Conservation (phyloP, 1,139 yeast species). For the Candida tropicalis region DNA sequence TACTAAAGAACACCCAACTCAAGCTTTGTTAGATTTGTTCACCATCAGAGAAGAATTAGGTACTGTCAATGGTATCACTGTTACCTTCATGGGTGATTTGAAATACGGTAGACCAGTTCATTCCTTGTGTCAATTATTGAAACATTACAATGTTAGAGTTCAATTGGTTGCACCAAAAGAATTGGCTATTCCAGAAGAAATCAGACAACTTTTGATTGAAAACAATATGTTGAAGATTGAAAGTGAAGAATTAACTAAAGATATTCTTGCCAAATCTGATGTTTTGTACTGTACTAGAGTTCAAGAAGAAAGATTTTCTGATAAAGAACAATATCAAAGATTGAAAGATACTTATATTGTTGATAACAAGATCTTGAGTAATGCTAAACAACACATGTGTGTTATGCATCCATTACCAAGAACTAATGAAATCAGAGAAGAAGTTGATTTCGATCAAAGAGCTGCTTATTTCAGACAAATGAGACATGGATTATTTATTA, state of each 20-base stretch:
- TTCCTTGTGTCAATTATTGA: slow-evolving; percentile 87
- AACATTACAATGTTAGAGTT: slow-evolving; percentile 90
- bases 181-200: slow-evolving; percentile 75
- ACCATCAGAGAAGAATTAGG: slow-evolving; percentile 99
- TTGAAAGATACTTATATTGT: slow-evolving; percentile 91
- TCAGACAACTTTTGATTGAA: slow-evolving; percentile 64
- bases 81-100: slow-evolving; percentile 98
- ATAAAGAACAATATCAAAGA: slow-evolving; percentile 75
- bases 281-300: slow-evolving; percentile 97
- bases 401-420: slow-evolving; percentile 99
- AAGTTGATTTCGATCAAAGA: slow-evolving; percentile 98
- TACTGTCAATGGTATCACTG: slow-evolving; percentile 95
- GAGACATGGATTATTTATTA: slow-evolving; percentile 96
- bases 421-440: slow-evolving; percentile 93
- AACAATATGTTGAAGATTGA: slow-evolving; percentile 74
- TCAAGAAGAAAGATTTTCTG: slow-evolving; percentile 92
- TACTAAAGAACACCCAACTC: slow-evolving; percentile 97
- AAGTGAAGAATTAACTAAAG: slow-evolving; percentile 76
- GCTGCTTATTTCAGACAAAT: slow-evolving; percentile 99
- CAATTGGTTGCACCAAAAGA: slow-evolving; percentile 92
- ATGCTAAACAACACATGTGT: slow-evolving; percentile 98
- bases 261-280: slow-evolving; percentile 85
- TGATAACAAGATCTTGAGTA: slow-evolving; percentile 85
- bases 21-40: slow-evolving; percentile 94
- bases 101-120: slow-evolving; percentile 98